A percentile compares a stretch with the other conserved stretches of the same genome.
Conservation (phyloP, 129 eudicot genomes). For the Tagetes erecta region DNA sequence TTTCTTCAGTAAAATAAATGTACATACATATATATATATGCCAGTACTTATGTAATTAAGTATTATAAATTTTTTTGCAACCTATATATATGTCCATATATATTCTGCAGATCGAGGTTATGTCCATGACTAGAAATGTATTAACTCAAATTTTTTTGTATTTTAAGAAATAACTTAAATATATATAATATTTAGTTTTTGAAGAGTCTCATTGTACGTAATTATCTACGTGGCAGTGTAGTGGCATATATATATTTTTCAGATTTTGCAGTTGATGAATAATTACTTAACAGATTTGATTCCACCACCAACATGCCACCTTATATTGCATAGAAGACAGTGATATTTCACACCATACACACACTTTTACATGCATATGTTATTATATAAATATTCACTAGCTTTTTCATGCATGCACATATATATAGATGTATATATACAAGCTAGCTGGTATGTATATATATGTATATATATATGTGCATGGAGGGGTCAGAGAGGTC, state of each 20-base stretch:
- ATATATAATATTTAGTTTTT: neutral
- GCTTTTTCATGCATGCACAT: constrained; percentile 28
- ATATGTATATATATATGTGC: neutral
- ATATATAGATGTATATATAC: neutral
- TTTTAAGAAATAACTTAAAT: neutral
- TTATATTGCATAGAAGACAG: constrained; percentile 31
- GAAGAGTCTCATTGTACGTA: neutral
- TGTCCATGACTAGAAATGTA: no score
- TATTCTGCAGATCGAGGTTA: no score
- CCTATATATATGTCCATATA: no score
- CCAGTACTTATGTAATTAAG: no score
- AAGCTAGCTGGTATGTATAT: no score
- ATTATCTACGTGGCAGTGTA: constrained; percentile 10
- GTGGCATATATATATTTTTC: neutral
- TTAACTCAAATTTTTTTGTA: no score
- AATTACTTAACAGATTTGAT: constrained; percentile 26
- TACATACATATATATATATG: no score
- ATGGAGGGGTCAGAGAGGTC: constrained; percentile 36
- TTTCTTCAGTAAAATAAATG: no score
- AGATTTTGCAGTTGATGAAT: constrained; percentile 24
- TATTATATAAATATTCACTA: neutral
- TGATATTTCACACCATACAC: constrained; percentile 25
- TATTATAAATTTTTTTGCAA: no score
- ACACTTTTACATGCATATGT: constrained; percentile 30
- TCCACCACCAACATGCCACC: constrained; percentile 43